Base-by-base conservation (phyloP, 768 basidiomycete genomes). In the Podaxis carcinomalis region DNA sequence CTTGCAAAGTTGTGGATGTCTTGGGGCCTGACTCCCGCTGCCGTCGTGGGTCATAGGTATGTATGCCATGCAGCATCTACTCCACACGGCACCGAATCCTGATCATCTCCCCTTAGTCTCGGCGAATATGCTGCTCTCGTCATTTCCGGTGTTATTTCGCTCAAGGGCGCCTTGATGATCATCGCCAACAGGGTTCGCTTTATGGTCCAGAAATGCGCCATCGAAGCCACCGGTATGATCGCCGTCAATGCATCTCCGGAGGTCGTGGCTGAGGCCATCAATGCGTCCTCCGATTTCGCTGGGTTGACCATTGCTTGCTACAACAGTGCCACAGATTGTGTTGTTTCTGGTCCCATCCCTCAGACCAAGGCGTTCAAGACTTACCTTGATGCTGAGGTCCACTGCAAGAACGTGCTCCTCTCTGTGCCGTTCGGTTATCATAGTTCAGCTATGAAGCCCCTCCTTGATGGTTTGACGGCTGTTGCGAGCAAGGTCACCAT, bases 111-210 rank as follows among this genome's bases (percentile, higher is more conserved):
- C 62, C 9, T 32, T 32, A 92, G 90, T 69, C 77, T 92, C 16
- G 90, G 90, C 42, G 90, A 92, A 74, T 91, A 89, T 57, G 84
- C 84, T 6, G 89, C 87, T 9, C 78, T 91, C 42, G 85, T 86
- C 16, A 73, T 79, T n/a, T 83, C 89, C 0, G 81, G 77, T 0
- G 83, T 88, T 1, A 65, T 92, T 13, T 75, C 77, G 0, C 71
- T 90, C 16, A 73, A 81, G 62, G 82, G 81, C 14, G 88, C 84
- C 2, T 74, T 92, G 13, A 69, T 73, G 3, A 68, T 90, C 23
- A 79, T 91, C 36, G 86, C 84, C 1, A 74, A 73, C 47, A 79
- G 90, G 51, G 85, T 81, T 5, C 79, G 79, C 21, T 71, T 88
- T 13, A 85, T 90, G 75, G 69, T 77, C 23, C 72, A 71, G 46